These are phyloP conservation scores for Drosera capensis DNA, from an alignment of 148 eudicot species.

Conservation along the genomic window DNA sequence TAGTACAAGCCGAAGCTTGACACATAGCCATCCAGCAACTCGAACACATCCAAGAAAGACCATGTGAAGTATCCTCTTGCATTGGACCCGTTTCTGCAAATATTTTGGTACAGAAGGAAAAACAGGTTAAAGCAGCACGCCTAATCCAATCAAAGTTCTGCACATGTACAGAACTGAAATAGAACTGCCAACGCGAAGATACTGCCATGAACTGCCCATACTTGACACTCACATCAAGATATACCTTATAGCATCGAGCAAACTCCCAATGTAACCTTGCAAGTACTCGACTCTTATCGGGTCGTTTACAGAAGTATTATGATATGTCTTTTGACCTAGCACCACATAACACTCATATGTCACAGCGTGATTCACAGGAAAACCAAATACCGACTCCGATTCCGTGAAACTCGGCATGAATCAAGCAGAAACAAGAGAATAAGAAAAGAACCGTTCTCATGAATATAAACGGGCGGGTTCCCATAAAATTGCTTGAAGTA, in stretches of 20 bases:
- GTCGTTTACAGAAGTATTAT: constrained; percentile 15
- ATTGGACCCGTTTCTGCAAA: constrained; percentile 48
- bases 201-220: neutral
- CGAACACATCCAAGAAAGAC: constrained; percentile 47
- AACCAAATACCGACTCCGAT: neutral
- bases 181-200: too few relatives aligned
- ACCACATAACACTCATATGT: neutral
- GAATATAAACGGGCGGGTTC: constrained; percentile 29
- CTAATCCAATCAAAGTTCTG: neutral
- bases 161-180: too few relatives aligned
- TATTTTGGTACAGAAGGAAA: neutral
- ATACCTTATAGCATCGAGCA: constrained; percentile 43
- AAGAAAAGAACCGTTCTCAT: constrained; percentile 36
- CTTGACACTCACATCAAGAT: neutral
- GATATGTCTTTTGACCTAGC: constrained; percentile 20
- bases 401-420: neutral
- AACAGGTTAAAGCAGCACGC: neutral
- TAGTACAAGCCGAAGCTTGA: constrained; percentile 31
- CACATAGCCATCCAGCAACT: constrained; percentile 27
- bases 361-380: too few relatives aligned
- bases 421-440: constrained; percentile 1
- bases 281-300: constrained; percentile 28
- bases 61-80: constrained; percentile 49
- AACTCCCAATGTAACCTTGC: constrained; percentile 20
- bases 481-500: constrained; percentile 26